Percentiles rank a stretch among this genome's conserved stretches.
Conservation (phyloP, 441 rosid genomes). For the Bocquillonia castaneifolia region DNA sequence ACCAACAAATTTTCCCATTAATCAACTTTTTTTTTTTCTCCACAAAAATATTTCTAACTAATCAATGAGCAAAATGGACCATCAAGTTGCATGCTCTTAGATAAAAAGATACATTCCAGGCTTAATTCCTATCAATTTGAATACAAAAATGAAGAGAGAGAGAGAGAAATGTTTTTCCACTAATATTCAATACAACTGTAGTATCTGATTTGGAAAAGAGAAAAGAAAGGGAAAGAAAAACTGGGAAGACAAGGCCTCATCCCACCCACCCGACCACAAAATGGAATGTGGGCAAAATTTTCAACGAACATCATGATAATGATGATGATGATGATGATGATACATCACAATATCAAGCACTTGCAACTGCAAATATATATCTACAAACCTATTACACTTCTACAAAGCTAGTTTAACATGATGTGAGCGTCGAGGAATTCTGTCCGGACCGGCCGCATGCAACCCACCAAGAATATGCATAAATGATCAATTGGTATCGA, state of each 20-base stretch:
- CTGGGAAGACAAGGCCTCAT: neutral
- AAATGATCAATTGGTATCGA: conserved; percentile 19
- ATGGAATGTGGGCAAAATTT: conserved; percentile 10
- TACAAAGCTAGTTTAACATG: conserved; percentile 19
- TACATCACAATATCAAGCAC: conserved; percentile 23
- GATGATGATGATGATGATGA: neutral
- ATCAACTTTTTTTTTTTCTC: too few species aligned
- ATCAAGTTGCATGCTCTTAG: neutral
- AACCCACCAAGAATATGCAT: conserved; percentile 30
- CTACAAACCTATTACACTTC: conserved; percentile 34
- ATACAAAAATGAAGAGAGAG: neutral
- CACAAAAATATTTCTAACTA: too few species aligned
- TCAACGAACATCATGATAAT: conserved; percentile 8
- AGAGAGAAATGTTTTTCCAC: conserved; percentile 4
- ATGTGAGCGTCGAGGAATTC: conserved; percentile 35
- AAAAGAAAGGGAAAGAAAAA: neutral
- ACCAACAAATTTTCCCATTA: too few species aligned
- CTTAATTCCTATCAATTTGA: neutral
- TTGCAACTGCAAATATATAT: conserved; percentile 27
- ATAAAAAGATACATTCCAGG: neutral
- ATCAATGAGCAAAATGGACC: neutral
- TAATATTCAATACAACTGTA: conserved; percentile 20
- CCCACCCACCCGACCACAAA: conserved; percentile 7
- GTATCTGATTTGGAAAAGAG: neutral
- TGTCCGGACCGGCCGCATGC: conserved; percentile 1